Evolutionary conservation across 2,329 filamentous ascomycete species (phyloP), one percentile per base, ranked within the genome.

Genomic region (Elsinoe batatas): DNA sequence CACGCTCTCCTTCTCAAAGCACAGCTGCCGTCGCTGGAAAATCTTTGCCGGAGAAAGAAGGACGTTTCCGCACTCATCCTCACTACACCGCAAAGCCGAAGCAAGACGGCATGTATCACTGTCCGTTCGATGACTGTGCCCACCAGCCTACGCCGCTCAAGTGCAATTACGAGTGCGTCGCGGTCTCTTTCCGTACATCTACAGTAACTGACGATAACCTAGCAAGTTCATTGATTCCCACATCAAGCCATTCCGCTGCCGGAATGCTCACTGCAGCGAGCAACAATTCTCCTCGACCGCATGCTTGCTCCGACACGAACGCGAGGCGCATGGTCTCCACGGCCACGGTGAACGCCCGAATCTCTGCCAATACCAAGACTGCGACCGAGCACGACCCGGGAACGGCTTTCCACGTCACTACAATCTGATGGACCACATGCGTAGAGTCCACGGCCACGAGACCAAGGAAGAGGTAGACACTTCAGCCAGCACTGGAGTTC

Each of bases 151-250:
- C 94, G 67, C 93, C 94, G 76, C 87, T 97, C 64, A 96, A 96
- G 81, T 96, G 91, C 83, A 95, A 95, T 74, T 97, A 96, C 69
- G 91, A 96, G 91, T 95, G 85, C 81, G 88, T 74, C 20, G 44
- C 47, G 42, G 54, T 36, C 22, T 26, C 26, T 18, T 36, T 17
- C 50, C 56, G 40, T 60, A 44, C 10, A 11, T 12, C 13, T 18
- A 18, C 13, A 12, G 12, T 11, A 42, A 53, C 58, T 59, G 40
- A 50, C 15, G 43, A 56, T n/a, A 10, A 17, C 53, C 49, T 68
- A 95, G 91, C 80, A 97, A 97, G 79, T 95, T 93, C 65, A 84
- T 97, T 63, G 91, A 97, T 73, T 96, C 91, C 26, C 91, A 97
- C 74, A 73, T 96, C 67, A 95, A 94, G 80, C 91, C 91, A 13